Evolutionary conservation across 352 stramenopile species (phyloP).

Genomic region (Phytophthora fragariaefolia): DNA sequence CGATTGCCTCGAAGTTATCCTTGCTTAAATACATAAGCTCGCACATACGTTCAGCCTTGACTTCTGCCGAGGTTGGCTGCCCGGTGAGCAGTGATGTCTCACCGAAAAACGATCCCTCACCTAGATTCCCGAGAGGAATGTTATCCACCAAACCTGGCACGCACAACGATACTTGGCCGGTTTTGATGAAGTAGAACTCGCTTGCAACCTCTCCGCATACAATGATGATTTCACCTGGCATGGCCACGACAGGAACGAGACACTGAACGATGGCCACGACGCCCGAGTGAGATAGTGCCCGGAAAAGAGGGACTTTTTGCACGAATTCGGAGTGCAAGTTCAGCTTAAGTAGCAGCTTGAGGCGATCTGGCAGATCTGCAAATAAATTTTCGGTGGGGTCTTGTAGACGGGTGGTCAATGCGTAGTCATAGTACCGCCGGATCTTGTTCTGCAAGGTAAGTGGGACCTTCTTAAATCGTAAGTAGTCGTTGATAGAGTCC

Average conservation of each 20-base stretch:
- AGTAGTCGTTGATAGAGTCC: conserved; percentile 81
- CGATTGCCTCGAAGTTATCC: conserved; percentile 60
- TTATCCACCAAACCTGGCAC: conserved; percentile 37
- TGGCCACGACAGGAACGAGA: conserved; percentile 62
- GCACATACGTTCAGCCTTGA: conserved; percentile 66
- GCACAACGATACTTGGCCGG: conserved; percentile 63
- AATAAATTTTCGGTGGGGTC: conserved; percentile 72
- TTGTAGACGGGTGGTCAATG: conserved; percentile 59
- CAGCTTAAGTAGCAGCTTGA: conserved; percentile 72
- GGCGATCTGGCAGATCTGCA: conserved; percentile 70
- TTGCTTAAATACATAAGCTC: conserved; percentile 73
- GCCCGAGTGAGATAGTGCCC: conserved; percentile 68
- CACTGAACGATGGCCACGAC: conserved; percentile 81
- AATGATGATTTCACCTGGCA: conserved; percentile 78
- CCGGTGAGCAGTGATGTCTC: conserved; percentile 69
- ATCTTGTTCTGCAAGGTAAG: conserved; percentile 75
- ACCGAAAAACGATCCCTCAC: conserved; percentile 80
- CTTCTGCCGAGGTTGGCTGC: conserved; percentile 60
- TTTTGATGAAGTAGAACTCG: conserved; percentile 86
- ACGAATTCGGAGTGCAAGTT: conserved; percentile 78
- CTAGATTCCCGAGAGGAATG: conserved; percentile 68
- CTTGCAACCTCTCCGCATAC: conserved; percentile 56
- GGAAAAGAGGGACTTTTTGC: conserved; percentile 76
- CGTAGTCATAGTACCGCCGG: conserved; percentile 79
- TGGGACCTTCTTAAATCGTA: conserved; percentile 84